Evolutionary conservation across 2,329 filamentous ascomycete genomes (phyloP).

Genomic region (Ceratocystis diversiconidia): DNA sequence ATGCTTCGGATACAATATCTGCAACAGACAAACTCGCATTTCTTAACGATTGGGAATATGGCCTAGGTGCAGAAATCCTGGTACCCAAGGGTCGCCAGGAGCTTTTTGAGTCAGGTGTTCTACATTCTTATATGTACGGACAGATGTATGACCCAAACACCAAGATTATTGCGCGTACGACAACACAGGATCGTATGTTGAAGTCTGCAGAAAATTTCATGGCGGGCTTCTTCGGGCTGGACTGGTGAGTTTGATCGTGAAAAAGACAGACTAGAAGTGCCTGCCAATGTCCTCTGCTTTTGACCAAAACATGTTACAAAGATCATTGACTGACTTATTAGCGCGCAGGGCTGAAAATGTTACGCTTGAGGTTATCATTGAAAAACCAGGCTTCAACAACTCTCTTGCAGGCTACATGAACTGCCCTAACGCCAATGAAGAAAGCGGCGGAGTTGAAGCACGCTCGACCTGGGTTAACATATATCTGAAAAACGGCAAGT

Average conservation of each 20-base stretch:
- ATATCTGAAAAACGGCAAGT: conserved; percentile 47
- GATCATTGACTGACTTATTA: neutral
- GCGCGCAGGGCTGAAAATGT: conserved; percentile 45
- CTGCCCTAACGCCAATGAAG: conserved; percentile 47
- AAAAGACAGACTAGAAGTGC: neutral
- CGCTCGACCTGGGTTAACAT: conserved; percentile 43
- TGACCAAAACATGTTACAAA: neutral
- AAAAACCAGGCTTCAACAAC: conserved; percentile 51
- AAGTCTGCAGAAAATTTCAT: conserved; percentile 66
- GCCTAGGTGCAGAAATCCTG: conserved; percentile 56
- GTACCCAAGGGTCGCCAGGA: conserved; percentile 61
- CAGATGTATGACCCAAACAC: conserved; percentile 55
- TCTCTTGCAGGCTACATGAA: conserved; percentile 52
- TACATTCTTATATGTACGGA: conserved; percentile 61
- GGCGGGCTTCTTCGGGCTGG: conserved; percentile 63
- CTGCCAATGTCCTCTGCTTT: neutral
- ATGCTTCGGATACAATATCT: conserved; percentile 37
- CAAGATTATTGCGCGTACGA: conserved; percentile 61
- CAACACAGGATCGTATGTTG: conserved; percentile 65
- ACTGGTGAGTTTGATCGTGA: conserved; percentile 34
- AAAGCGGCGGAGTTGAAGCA: conserved; percentile 39
- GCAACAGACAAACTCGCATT: conserved; percentile 49
- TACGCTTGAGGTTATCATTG: conserved; percentile 59
- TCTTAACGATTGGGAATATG: conserved; percentile 53
- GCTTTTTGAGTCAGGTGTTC: conserved; percentile 50